Evolutionary conservation across 371 early-diverging fungal species (phyloP).

Genomic region (Mucor lusitanicus): DNA sequence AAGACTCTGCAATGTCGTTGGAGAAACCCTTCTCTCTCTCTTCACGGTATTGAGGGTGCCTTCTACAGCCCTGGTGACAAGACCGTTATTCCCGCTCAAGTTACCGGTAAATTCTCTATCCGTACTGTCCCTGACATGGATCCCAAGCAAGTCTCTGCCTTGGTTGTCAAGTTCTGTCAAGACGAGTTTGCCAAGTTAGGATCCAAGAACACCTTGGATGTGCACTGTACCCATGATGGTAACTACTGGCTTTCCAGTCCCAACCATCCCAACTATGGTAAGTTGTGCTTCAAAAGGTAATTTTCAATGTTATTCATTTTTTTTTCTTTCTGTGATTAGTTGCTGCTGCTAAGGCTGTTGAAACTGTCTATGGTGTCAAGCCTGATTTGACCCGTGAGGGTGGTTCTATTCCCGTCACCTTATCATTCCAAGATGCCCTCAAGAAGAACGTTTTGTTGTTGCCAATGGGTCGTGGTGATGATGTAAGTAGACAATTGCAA

Average conservation of each 20-base stretch:
- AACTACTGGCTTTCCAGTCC: conserved; percentile 93
- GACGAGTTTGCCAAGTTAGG: conserved; percentile 87
- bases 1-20: conserved; percentile 88
- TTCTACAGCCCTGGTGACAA: conserved; percentile 93
- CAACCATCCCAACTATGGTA: conserved; percentile 89
- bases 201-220: conserved; percentile 79
- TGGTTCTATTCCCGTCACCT: conserved; percentile 96
- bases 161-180: conserved; percentile 74
- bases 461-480: conserved; percentile 92
- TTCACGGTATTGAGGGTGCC: conserved; percentile 97
- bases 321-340: conserved; percentile 40
- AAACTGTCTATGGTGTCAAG: conserved; percentile 84
- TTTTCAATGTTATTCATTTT: background rate
- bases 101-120: conserved; percentile 96
- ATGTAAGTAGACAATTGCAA: conserved; percentile 43
- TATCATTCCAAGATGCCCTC: conserved; percentile 95
- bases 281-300: conserved; percentile 8
- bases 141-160: conserved; percentile 74
- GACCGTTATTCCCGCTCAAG: conserved; percentile 96
- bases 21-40: conserved; percentile 93
- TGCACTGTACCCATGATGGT: conserved; percentile 83
- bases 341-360: conserved; percentile 88
- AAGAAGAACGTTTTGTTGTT: conserved; percentile 88
- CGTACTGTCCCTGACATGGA: conserved; percentile 93
- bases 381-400: conserved; percentile 98